Evolutionary conservation across 2,329 filamentous ascomycete genomes (phyloP).

Genomic region (Colletotrichum brevisporum): DNA sequence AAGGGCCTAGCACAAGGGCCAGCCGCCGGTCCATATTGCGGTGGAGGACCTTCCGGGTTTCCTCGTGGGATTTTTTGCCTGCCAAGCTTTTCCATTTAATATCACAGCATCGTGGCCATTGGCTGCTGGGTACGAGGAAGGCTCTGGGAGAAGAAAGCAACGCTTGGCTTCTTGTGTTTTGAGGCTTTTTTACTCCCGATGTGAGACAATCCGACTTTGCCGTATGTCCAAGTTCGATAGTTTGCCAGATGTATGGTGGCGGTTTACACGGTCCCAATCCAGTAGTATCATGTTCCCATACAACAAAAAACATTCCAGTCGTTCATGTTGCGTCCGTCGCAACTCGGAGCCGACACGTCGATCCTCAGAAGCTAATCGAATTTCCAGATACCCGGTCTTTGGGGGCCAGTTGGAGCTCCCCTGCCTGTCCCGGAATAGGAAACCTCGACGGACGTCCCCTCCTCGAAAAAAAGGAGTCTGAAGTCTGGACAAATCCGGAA

Average conservation of each 20-base stretch:
- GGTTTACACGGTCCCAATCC: too few species aligned
- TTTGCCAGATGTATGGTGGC: too few species aligned
- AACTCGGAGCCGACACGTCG: not conserved
- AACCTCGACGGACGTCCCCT: not conserved
- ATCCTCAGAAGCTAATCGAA: not conserved
- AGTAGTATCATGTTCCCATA: too few species aligned
- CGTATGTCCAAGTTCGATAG: too few species aligned
- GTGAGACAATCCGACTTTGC: not conserved
- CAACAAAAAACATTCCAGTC: too few species aligned
- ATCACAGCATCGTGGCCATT: not conserved
- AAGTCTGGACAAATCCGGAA: not conserved
- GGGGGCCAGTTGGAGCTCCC: not conserved
- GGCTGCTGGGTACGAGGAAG: constrained; percentile 8
- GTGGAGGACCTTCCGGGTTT: constrained; percentile 30
- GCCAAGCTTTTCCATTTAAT: constrained; percentile 28
- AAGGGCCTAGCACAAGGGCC: constrained; percentile 1
- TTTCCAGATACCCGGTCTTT: not conserved
- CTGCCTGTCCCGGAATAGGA: not conserved
- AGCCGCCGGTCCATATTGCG: constrained; percentile 6
- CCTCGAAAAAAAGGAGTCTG: not conserved
- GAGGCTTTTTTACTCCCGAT: not conserved
- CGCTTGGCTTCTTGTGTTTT: not conserved
- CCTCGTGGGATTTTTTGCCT: constrained; percentile 7
- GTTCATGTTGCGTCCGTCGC: too few species aligned
- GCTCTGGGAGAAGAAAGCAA: constrained; percentile 9